These are phyloP conservation scores for Candida pini DNA, from an alignment of 805 yeast species.

Conservation along the genomic window DNA sequence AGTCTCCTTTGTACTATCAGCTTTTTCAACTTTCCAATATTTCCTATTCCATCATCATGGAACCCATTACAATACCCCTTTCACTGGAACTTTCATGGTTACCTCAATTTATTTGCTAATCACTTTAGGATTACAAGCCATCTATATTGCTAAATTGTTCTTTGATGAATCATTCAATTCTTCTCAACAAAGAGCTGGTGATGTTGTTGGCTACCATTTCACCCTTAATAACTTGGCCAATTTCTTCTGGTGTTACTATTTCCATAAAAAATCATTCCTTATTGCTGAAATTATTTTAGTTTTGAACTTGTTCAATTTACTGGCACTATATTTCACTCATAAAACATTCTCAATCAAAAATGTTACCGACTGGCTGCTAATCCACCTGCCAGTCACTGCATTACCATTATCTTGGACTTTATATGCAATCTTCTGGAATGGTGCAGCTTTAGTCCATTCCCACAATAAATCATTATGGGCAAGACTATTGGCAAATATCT, in stretches of 20 bases:
- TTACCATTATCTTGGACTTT: slow-evolving; percentile 72
- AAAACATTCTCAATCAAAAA: slow-evolving; percentile 54
- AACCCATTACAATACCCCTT: slow-evolving; percentile 55
- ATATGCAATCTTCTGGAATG: slow-evolving; percentile 78
- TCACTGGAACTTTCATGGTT: slow-evolving; percentile 50
- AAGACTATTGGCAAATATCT: slow-evolving; percentile 63
- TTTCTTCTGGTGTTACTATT: slow-evolving; percentile 59
- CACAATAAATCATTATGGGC: slow-evolving; percentile 48
- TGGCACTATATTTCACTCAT: slow-evolving; percentile 50
- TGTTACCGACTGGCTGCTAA: slow-evolving; percentile 43
- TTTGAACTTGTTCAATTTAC: slow-evolving; percentile 54
- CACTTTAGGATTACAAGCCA: slow-evolving; percentile 45
- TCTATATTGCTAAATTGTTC: slow-evolving; percentile 41
- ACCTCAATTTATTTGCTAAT: slow-evolving; percentile 54
- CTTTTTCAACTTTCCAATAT: slow-evolving; percentile 50
- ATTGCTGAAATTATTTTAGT: slow-evolving; percentile 53
- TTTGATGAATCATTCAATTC: slow-evolving; percentile 20
- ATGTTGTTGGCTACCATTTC: slow-evolving; percentile 55
- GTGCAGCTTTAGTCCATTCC: slow-evolving; percentile 68
- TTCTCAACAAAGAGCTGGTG: slow-evolving; percentile 28
- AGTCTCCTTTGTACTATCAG: slow-evolving; percentile 49
- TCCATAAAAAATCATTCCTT: slow-evolving; percentile 54
- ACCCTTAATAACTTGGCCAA: slow-evolving; percentile 53
- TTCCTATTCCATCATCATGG: slow-evolving; percentile 50
- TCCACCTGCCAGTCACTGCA: slow-evolving; percentile 64